phyloP scores from a whole-genome alignment of 176 grass and related monocot species.

The Saccharum spontaneum region DNA sequence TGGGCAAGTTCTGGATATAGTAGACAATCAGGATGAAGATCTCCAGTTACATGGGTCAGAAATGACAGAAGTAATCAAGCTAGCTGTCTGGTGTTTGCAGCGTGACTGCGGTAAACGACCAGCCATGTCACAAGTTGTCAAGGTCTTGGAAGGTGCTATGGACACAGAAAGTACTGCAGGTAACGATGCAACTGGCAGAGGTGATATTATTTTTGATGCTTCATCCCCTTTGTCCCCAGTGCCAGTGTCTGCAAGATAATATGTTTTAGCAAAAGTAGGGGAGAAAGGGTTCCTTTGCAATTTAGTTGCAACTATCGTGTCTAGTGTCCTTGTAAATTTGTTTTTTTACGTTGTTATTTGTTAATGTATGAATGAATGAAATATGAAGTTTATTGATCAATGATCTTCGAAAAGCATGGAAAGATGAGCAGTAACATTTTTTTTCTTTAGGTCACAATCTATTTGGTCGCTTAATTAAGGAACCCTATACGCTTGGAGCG shows the following conservation, averaged over 20 bases:
- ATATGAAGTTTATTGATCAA: background rate
- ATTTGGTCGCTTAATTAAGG: background rate
- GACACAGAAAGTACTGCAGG: conserved; percentile 45
- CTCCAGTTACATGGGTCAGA: conserved; percentile 38
- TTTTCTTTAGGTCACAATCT: background rate
- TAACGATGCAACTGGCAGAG: conserved; percentile 39
- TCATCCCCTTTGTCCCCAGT: conserved; percentile 45
- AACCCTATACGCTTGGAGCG: background rate
- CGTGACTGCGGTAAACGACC: conserved; percentile 58
- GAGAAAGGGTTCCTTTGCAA: background rate
- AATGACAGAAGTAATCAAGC: conserved; percentile 63
- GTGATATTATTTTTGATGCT: conserved; percentile 41
- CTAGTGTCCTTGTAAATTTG: conserved; percentile 6
- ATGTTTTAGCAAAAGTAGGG: conserved; percentile 1
- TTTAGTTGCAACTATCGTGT: background rate
- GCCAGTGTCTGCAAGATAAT: conserved; percentile 40
- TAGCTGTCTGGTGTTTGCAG: conserved; percentile 78
- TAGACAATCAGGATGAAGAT: conserved; percentile 52
- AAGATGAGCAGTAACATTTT: background rate
- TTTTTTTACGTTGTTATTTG: background rate
- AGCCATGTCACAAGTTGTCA: conserved; percentile 75
- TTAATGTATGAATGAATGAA: conserved; percentile 7
- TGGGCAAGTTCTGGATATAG: conserved; percentile 55
- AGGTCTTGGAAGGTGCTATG: conserved; percentile 67
- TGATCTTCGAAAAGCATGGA: background rate